phyloP scores from a whole-genome alignment of 108 stramenopile species.

The Heterococcus sp. region DNA sequence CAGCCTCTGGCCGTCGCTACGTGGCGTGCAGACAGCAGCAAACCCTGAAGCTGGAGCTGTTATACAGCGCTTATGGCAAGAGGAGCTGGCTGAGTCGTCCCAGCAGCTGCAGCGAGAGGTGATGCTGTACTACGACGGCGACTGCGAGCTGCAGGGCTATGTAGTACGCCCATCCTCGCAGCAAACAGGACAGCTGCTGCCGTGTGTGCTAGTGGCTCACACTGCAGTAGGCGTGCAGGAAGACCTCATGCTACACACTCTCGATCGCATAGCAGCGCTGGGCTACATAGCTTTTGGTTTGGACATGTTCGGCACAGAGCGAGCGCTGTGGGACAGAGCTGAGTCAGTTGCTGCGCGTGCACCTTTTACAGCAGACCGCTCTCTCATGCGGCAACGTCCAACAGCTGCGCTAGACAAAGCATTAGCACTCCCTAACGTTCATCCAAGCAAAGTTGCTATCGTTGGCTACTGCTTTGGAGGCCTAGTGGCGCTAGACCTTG shows the following conservation, averaged over 20 bases:
- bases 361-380: slow-evolving; percentile 32
- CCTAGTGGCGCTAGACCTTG: slow-evolving; percentile 24
- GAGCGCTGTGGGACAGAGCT: slow-evolving; percentile 24
- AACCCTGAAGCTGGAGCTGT: no score
- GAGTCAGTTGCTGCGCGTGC: slow-evolving; percentile 27
- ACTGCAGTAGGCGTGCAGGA: slow-evolving; percentile 40
- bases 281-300: slow-evolving; percentile 39
- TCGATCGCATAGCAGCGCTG: slow-evolving; percentile 21
- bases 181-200: no score
- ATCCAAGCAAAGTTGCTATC: slow-evolving; percentile 7
- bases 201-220: slow-evolving; percentile 36
- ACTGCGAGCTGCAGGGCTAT: neutral
- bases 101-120: no score
- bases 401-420: slow-evolving; percentile 8
- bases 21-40: no score
- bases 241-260: slow-evolving; percentile 31
- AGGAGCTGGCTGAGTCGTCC: no score
- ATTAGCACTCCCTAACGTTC: slow-evolving; percentile 1
- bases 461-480: slow-evolving; percentile 45
- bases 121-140: no score
- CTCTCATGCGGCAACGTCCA: slow-evolving; percentile 3
- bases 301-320: slow-evolving; percentile 40
- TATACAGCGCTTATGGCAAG: no score
- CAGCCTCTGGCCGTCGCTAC: no score
- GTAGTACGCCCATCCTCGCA: neutral